Conservation (phyloP, 768 basidiomycete genomes). For the Gautieria morchelliformis region DNA sequence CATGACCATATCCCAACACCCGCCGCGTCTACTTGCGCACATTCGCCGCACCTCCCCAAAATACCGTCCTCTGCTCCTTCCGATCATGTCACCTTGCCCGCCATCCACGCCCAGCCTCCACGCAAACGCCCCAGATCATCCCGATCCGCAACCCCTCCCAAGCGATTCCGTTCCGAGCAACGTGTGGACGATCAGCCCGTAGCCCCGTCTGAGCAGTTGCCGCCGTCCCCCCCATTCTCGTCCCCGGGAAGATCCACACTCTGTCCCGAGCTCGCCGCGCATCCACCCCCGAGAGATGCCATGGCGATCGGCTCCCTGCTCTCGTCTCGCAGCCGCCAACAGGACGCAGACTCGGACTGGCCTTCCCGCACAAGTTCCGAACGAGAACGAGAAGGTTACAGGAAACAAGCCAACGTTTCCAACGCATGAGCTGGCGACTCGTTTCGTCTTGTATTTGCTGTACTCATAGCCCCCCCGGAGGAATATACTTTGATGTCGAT, state of each 20-base stretch:
- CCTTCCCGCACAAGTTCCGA: constrained; percentile 7
- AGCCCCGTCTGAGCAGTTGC: constrained; percentile 37
- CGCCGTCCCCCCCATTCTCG: constrained; percentile 61
- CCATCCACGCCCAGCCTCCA: constrained; percentile 10
- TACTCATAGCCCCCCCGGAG: not conserved
- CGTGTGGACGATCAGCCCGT: constrained; percentile 13
- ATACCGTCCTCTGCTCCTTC: not conserved
- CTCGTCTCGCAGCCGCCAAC: constrained; percentile 30
- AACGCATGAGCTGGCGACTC: not conserved
- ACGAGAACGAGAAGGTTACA: not conserved
- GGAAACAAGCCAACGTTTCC: not conserved
- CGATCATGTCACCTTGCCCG: constrained; percentile 4
- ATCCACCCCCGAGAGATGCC: constrained; percentile 58
- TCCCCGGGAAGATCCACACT: constrained; percentile 35
- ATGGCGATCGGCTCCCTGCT: constrained; percentile 78
- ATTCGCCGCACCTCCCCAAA: not conserved
- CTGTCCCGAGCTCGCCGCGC: constrained; percentile 35
- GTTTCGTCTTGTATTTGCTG: not conserved
- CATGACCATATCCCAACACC: constrained; percentile 13
- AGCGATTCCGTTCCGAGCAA: constrained; percentile 11
- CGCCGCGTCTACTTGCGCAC: constrained; percentile 20
- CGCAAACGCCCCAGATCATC: constrained; percentile 57
- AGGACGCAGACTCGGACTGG: constrained; percentile 19
- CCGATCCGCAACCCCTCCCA: constrained; percentile 42
- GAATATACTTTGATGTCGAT: not conserved